phyloP scores from a whole-genome alignment of 176 grass and related monocot species.

The Coix lacrymajobi region DNA sequence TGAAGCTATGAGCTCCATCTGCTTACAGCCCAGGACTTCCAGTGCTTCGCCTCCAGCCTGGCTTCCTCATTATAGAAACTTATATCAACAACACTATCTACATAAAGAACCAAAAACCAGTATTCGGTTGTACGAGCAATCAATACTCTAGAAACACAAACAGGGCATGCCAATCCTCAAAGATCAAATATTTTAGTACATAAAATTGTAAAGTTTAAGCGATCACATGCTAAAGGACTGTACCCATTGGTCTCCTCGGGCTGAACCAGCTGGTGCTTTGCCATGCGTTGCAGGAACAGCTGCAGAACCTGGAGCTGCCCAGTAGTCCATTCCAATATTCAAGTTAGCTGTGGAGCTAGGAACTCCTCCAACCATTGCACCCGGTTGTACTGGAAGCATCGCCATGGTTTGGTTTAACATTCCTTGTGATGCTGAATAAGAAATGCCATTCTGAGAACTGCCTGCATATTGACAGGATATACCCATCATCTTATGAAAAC shows the following conservation, averaged over 20 bases:
- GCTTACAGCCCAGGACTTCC: not conserved
- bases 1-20: not conserved
- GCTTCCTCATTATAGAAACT: not conserved
- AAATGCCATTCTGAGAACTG: constrained; percentile 51
- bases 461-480: constrained; percentile 29
- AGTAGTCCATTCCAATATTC: constrained; percentile 86
- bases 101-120: not conserved
- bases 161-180: not conserved
- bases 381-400: constrained; percentile 50
- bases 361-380: constrained; percentile 51
- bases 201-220: not conserved
- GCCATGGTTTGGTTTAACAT: constrained; percentile 52
- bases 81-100: not conserved
- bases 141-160: not conserved
- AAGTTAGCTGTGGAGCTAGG: constrained; percentile 66
- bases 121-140: not conserved
- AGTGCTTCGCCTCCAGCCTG: not conserved
- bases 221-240: constrained; percentile 16
- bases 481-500: constrained; percentile 32
- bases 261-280: constrained; percentile 39
- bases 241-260: constrained; percentile 56
- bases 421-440: constrained; percentile 42
- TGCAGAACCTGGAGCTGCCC: constrained; percentile 57
- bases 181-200: not conserved
- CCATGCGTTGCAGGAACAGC: constrained; percentile 42